Conservation (phyloP, 1,284 basidiomycete genomes). For the Spongispora temasekensis region DNA sequence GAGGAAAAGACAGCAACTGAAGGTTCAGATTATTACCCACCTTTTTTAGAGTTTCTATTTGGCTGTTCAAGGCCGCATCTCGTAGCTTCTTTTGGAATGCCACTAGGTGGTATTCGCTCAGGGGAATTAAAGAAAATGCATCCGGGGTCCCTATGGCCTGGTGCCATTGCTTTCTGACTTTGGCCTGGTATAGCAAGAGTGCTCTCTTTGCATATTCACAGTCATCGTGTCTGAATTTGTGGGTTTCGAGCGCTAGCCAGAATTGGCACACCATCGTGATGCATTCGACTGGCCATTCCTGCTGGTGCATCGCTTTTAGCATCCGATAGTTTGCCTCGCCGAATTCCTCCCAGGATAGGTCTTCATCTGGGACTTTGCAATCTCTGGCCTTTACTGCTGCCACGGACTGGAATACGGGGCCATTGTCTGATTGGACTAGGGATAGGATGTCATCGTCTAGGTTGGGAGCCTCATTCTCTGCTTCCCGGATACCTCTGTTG, state of each 20-base stretch:
- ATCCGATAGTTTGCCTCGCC: background rate
- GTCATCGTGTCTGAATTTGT: background rate
- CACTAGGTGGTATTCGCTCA: background rate
- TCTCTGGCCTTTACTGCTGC: background rate
- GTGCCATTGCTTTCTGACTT: background rate
- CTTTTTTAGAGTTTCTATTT: too few species aligned
- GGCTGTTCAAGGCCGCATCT: background rate
- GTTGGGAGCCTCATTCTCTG: background rate
- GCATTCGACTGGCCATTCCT: background rate
- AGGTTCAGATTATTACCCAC: too few species aligned
- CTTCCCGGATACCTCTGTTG: background rate
- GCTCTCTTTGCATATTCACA: background rate
- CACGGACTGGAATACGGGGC: background rate
- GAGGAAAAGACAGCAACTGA: too few species aligned
- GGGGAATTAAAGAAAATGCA: background rate
- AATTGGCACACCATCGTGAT: background rate
- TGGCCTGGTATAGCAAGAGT: background rate
- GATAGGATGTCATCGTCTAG: background rate
- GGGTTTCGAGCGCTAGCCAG: background rate
- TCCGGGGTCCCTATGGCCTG: background rate
- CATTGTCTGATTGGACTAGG: background rate
- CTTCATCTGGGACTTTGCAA: background rate
- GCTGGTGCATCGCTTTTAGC: slow-evolving; percentile 2
- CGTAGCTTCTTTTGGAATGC: background rate
- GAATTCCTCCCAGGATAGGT: slow-evolving; percentile 4